Evolutionary conservation across 1,139 yeast species (phyloP).

Genomic region (Taiozyma sp.): DNA sequence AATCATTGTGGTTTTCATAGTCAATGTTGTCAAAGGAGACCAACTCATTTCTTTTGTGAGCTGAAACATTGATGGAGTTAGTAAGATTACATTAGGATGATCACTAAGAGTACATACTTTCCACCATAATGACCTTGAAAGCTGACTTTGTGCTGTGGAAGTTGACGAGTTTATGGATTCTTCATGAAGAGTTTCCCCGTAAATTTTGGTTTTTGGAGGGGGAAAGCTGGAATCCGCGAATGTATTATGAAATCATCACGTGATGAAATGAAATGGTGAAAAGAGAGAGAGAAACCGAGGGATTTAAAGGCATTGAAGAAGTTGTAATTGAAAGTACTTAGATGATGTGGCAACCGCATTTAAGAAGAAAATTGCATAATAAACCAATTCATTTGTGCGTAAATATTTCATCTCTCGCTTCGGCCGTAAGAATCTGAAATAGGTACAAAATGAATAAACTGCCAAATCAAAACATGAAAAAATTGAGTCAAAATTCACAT

Average conservation of each 20-base stretch:
- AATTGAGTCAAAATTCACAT: too few relatives aligned
- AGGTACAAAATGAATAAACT: neutral
- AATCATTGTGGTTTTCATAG: constrained; percentile 58
- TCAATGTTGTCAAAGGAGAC: constrained; percentile 84
- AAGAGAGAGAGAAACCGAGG: too few relatives aligned
- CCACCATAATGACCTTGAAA: neutral
- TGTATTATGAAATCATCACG: neutral
- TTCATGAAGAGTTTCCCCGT: neutral
- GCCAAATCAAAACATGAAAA: neutral
- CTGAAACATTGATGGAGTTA: constrained; percentile 9
- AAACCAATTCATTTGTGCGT: neutral
- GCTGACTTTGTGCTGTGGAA: neutral
- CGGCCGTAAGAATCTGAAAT: neutral
- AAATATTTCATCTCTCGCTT: neutral
- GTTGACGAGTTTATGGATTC: neutral
- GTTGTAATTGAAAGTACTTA: too few relatives aligned
- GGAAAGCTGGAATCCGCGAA: neutral
- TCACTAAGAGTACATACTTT: neutral
- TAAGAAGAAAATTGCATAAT: too few relatives aligned
- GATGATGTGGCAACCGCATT: too few relatives aligned
- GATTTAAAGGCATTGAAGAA: too few relatives aligned
- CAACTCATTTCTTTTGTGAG: constrained; percentile 63
- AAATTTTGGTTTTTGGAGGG: neutral
- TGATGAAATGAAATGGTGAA: too few relatives aligned
- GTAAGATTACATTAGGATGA: neutral